Conservation (phyloP, 192 early-diverging fungal species). For the Coemansia sp. region DNA sequence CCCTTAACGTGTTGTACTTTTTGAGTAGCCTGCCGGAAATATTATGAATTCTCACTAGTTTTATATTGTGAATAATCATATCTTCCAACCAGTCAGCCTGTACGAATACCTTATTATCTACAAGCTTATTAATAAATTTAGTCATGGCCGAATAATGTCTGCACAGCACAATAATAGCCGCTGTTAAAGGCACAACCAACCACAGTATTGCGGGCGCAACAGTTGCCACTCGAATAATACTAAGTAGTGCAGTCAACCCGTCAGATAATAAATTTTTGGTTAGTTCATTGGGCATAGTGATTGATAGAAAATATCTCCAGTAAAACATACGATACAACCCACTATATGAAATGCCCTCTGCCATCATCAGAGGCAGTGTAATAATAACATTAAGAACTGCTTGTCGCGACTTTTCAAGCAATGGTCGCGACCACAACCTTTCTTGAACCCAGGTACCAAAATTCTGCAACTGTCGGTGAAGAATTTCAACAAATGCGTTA, state of each 20-base stretch:
- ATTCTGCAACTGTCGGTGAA: slow-evolving; percentile 1
- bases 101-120: neutral
- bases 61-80: neutral
- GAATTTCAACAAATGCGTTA: slow-evolving; percentile 15
- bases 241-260: neutral
- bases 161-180: neutral
- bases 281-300: neutral
- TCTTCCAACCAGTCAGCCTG: neutral
- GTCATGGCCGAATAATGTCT: neutral
- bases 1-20: neutral
- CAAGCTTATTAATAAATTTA: neutral
- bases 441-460: neutral
- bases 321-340: neutral
- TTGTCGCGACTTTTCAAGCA: neutral
- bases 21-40: neutral
- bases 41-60: neutral
- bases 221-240: neutral
- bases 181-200: neutral
- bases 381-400: neutral
- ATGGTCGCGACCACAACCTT: slow-evolving; percentile 1
- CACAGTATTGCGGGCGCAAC: neutral
- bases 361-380: slow-evolving; percentile 5
- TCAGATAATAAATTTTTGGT: neutral
- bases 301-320: neutral
- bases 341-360: slow-evolving; percentile 5